These are phyloP conservation scores for Penicillium pancosmium DNA, from an alignment of 495 filamentous ascomycete genomes.

Conservation along the genomic window DNA sequence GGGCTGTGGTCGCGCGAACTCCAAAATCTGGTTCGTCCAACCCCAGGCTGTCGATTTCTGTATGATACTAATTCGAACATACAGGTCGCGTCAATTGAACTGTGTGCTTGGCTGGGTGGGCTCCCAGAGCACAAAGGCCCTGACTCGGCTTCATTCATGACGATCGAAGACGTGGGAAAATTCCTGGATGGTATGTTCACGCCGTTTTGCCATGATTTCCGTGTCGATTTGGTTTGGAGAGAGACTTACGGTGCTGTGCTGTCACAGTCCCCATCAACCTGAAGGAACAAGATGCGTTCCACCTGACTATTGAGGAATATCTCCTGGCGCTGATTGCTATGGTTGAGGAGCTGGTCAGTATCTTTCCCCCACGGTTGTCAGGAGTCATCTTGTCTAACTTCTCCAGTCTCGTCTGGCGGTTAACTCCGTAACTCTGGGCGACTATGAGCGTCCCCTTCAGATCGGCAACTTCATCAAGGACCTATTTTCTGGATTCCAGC, in stretches of 20 bases:
- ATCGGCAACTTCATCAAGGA: slow-evolving; percentile 95
- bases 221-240: neutral
- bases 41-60: neutral
- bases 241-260: neutral
- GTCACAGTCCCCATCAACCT: slow-evolving; percentile 87
- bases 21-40: slow-evolving; percentile 68
- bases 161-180: slow-evolving; percentile 82
- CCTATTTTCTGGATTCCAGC: slow-evolving; percentile 91
- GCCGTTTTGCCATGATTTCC: neutral
- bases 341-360: slow-evolving; percentile 79
- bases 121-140: slow-evolving; percentile 47
- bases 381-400: neutral
- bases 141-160: slow-evolving; percentile 61
- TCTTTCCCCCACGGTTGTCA: neutral
- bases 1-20: slow-evolving; percentile 78
- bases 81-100: slow-evolving; percentile 66
- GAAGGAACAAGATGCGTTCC: slow-evolving; percentile 87
- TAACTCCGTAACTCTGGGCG: slow-evolving; percentile 92
- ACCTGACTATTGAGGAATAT: slow-evolving; percentile 96
- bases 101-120: slow-evolving; percentile 79
- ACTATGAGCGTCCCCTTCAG: slow-evolving; percentile 78
- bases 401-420: slow-evolving; percentile 78
- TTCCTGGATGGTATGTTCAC: slow-evolving; percentile 65
- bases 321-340: slow-evolving; percentile 82
- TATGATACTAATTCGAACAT: neutral